Base-by-base conservation (phyloP, 1,139 yeast genomes). In the Scheffersomyces cryptocercus region DNA sequence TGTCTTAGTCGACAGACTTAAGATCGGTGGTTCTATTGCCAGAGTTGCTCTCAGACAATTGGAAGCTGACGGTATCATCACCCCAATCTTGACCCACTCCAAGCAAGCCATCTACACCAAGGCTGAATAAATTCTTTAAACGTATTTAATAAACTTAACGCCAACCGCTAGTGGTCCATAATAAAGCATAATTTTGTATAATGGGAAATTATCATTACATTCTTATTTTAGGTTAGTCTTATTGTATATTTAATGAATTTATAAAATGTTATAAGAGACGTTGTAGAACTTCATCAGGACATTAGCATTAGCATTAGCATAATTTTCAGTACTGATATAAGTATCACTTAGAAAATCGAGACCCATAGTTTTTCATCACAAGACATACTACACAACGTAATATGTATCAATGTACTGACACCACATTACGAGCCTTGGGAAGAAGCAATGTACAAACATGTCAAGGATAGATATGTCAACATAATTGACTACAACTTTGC, bases 1-100 rank as follows among this genome's bases (percentile, higher is more conserved):
- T 56, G 97, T 93, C 61, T 84, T 93, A 68, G 99, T 93, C 69
- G 99, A 93, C 81, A 91, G 99, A 84, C 85, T 95, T 77, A 93
- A 95, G 95, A 82, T 93, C 68, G 96, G 96, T 81, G 99, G 99
- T 76, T 91, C 99, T 56, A 68, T 93, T 68, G 99, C 99, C 68
- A 91, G 99, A 81, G 86, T 89, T 73, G 99, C 98, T 68, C 86
- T 93, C 73, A 84, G 82, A 75, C 97, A 93, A 73, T 88, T 95
- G 75, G 98, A 89, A 81, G 82, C 79, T 58, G 93, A 91, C 67
- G 99, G 99, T 71, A 77, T 88, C 74, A 95, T 95, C 77, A 88
- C 85, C 81, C 91, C 96, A 65, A 88, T 95, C 73, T 84, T 88
- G 68, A 85, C 83, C 75, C 97, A 90, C 88, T 85, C 97, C 70